Evolutionary conservation across 164 flowering plant genomes (phyloP).

Genomic region (Chimonanthus salicifolius): DNA sequence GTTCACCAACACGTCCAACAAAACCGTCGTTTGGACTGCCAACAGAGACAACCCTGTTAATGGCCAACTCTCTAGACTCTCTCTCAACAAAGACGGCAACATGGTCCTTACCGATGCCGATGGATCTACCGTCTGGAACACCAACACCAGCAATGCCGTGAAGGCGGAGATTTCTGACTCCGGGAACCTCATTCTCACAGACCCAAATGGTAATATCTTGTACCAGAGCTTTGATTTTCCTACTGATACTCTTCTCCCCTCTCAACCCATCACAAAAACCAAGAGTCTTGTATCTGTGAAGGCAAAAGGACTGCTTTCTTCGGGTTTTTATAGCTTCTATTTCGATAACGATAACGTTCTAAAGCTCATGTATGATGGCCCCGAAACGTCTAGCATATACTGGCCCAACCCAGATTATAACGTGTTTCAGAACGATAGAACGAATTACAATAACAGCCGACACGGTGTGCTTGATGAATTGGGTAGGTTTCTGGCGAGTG

Average conservation of each 20-base stretch:
- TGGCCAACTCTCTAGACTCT: slow-evolving; percentile 9
- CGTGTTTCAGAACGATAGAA: slow-evolving; percentile 8
- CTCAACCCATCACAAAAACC: slow-evolving; percentile 7
- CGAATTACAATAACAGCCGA: slow-evolving; percentile 14
- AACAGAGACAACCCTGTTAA: slow-evolving; percentile 15
- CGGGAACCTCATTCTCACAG: slow-evolving; percentile 13
- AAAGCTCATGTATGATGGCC: slow-evolving; percentile 16
- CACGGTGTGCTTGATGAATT: slow-evolving; percentile 13
- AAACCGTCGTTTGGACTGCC: slow-evolving; percentile 16
- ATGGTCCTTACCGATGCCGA: slow-evolving; percentile 9
- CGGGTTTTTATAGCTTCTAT: slow-evolving; percentile 10
- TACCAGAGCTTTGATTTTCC: slow-evolving; percentile 17
- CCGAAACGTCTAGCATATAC: slow-evolving; percentile 9
- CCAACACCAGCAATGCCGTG: slow-evolving; percentile 9
- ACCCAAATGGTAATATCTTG: slow-evolving; percentile 8
- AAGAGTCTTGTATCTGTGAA: slow-evolving; percentile 7
- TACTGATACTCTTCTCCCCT: slow-evolving; percentile 18
- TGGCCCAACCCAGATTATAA: slow-evolving; percentile 10
- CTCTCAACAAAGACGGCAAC: slow-evolving; percentile 2
- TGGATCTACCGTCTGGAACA: slow-evolving; percentile 14
- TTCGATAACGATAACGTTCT: slow-evolving; percentile 15
- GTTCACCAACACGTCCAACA: slow-evolving; percentile 14
- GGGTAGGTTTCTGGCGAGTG: slow-evolving; percentile 14
- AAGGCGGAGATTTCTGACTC: not conserved
- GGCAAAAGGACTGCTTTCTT: not conserved